These are phyloP conservation scores for Dactylonectria estremocensis DNA, from an alignment of 2,329 filamentous ascomycete genomes.

Conservation along the genomic window DNA sequence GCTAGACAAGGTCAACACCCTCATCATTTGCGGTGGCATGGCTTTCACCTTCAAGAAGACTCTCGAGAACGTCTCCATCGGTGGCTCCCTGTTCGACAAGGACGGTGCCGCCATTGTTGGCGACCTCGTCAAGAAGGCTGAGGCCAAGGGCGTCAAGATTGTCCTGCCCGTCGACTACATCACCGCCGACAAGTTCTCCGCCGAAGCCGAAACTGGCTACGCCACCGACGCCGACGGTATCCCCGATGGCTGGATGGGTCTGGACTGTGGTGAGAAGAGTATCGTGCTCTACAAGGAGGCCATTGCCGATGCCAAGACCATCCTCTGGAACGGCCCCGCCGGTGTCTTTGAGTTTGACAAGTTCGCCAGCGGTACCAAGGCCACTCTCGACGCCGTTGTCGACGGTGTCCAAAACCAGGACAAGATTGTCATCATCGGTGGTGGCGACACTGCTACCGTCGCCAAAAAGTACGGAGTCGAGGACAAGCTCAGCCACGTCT, in stretches of 20 bases:
- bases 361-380: conserved; percentile 94
- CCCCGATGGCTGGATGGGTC: conserved; percentile 97
- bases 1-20: conserved; percentile 96
- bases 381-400: conserved; percentile 90
- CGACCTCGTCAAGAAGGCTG: conserved; percentile 92
- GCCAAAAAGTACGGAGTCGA: conserved; percentile 97
- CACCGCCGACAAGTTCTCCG: conserved; percentile 94
- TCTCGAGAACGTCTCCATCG: conserved; percentile 91
- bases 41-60: conserved; percentile 99
- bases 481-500: conserved; percentile 98
- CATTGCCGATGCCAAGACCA: conserved; percentile 91
- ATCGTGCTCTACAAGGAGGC: conserved; percentile 90
- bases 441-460: conserved; percentile 97
- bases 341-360: conserved; percentile 98
- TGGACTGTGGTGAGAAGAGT: conserved; percentile 93
- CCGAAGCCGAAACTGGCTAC: conserved; percentile 84
- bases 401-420: conserved; percentile 80
- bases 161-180: conserved; percentile 96
- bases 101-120: conserved; percentile 92
- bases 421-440: conserved; percentile 98
- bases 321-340: conserved; percentile 98
- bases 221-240: conserved; percentile 92
- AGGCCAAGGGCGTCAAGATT: conserved; percentile 95
- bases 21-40: conserved; percentile 98
- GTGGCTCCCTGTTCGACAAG: conserved; percentile 93